phyloP scores from a whole-genome alignment of 257 asterid species.

The Gardenia jasminoides region DNA sequence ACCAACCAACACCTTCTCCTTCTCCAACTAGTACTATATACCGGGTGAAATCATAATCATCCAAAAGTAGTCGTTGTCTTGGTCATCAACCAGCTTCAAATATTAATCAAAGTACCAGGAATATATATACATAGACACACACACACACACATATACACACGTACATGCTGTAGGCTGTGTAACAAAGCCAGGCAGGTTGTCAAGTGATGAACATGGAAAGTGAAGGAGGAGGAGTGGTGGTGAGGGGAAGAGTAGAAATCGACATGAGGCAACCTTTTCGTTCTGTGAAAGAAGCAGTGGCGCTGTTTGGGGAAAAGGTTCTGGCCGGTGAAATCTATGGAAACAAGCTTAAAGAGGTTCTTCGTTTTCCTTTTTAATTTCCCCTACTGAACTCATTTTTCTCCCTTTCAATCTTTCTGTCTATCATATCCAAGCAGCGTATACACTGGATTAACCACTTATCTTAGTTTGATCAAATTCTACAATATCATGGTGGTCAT shows the following conservation, averaged over 20 bases:
- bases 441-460: not conserved
- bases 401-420: not conserved
- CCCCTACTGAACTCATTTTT: not conserved
- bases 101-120: too few relatives aligned
- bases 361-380: not conserved
- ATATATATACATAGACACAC: too few relatives aligned
- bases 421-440: not conserved
- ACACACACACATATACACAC: too few relatives aligned
- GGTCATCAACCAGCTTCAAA: not conserved
- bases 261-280: constrained; percentile 76
- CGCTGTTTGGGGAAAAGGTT: constrained; percentile 76
- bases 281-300: constrained; percentile 77
- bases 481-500: not conserved
- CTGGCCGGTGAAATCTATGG: constrained; percentile 73
- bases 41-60: not conserved
- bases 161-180: not conserved
- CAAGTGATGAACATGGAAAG: constrained; percentile 31
- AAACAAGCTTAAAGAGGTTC: constrained; percentile 62
- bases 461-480: not conserved
- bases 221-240: constrained; percentile 66
- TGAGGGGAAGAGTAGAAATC: constrained; percentile 83
- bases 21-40: not conserved
- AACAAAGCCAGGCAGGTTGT: not conserved
- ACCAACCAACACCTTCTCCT: not conserved
- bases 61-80: not conserved